Conservation (phyloP, 352 stramenopile species). For the Blastocystis sp. region DNA sequence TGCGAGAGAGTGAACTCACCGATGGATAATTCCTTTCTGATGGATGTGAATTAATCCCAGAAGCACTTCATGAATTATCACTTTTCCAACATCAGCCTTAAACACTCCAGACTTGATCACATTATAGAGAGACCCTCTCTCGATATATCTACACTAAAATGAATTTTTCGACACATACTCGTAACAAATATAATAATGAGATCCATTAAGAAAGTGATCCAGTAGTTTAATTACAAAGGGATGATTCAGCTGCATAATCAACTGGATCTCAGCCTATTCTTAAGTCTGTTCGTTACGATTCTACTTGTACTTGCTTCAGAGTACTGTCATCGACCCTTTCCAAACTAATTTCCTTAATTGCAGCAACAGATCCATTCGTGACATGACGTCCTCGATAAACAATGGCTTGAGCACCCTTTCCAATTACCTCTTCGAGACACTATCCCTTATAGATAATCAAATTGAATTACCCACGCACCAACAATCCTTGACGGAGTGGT, state of each 20-base stretch:
- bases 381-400: conserved; percentile 32
- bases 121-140: conserved; percentile 79
- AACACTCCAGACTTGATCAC: conserved; percentile 71
- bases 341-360: conserved; percentile 35
- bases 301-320: not conserved
- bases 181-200: conserved; percentile 15
- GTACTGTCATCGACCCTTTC: not conserved
- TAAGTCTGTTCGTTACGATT: not conserved
- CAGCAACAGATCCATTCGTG: not conserved
- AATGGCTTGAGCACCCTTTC: conserved; percentile 42
- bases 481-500: no score
- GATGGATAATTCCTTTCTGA: conserved; percentile 14
- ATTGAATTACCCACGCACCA: not conserved
- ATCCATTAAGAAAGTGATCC: conserved; percentile 7
- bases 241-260: not conserved
- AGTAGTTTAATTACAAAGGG: conserved; percentile 43
- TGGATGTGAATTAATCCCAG: conserved; percentile 22
- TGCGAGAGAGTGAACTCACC: not conserved
- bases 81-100: not conserved
- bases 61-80: conserved; percentile 24
- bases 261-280: not conserved
- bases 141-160: conserved; percentile 71
- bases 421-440: conserved; percentile 18
- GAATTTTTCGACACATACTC: not conserved
- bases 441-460: no score